Percentiles rank a stretch among this genome's conserved stretches.
Evolutionary conservation across 768 basidiomycete species (phyloP).

Genomic region (Phanerodontia chrysosporium): DNA sequence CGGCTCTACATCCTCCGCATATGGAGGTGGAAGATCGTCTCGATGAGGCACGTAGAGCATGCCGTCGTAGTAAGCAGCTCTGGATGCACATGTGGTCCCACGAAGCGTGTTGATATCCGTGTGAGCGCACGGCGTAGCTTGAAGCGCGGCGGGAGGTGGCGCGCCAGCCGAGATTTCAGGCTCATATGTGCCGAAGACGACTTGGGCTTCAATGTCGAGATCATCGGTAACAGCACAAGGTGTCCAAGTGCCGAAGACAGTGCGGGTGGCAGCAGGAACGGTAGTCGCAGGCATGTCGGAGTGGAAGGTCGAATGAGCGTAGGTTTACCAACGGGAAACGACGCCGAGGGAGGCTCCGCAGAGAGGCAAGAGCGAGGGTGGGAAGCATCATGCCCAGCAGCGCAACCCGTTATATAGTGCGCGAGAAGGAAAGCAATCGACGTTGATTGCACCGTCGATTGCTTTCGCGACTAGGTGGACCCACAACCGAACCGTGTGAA

Average conservation of each 20-base stretch:
- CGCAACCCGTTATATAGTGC: not conserved
- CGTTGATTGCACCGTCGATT: not conserved
- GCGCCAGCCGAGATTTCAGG: not conserved
- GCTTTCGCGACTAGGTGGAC: conserved; percentile 1
- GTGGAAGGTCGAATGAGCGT: not conserved
- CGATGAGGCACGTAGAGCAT: conserved; percentile 10
- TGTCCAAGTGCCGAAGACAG: conserved; percentile 17
- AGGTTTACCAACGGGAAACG: not conserved
- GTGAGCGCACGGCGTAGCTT: not conserved
- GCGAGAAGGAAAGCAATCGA: not conserved
- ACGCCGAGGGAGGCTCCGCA: not conserved
- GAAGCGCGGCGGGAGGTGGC: too few species aligned
- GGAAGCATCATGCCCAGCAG: not conserved
- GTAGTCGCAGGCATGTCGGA: conserved; percentile 12
- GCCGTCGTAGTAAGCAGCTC: conserved; percentile 31
- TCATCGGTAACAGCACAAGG: not conserved
- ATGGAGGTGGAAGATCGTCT: conserved; percentile 25
- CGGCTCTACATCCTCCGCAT: conserved; percentile 24
- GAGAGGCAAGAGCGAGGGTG: not conserved
- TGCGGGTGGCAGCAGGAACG: conserved; percentile 4
- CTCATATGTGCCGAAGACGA: conserved; percentile 8
- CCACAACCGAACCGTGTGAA: conserved; percentile 8
- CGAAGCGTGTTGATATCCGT: too few species aligned
- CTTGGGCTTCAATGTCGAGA: conserved; percentile 15
- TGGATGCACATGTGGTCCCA: too few species aligned